Base-by-base conservation (phyloP, 2,329 filamentous ascomycete genomes). In the Karstenula rhodostoma region DNA sequence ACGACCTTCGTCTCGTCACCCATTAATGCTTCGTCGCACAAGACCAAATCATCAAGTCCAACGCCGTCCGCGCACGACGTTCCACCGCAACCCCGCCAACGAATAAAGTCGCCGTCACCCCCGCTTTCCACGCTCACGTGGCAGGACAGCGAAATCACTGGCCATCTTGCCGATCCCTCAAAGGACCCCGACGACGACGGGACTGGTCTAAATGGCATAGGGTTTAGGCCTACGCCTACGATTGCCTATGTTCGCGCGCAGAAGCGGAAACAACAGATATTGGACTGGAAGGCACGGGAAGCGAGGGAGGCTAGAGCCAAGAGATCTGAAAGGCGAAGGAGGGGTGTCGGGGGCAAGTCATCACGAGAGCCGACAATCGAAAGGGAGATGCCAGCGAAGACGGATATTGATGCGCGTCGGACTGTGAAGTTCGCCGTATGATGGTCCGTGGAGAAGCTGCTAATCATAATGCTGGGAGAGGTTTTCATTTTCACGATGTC, bases 91-190 rank as follows among this genome's bases (percentile, higher is more conserved):
- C 61, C 69, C 57, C 64, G 58, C 48, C 66, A 63, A 37, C 64
- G 61, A 29, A 71, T 67, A 8, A 70, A 62, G 64, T 74, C 74
- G 40, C 67, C 68, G 6, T 74, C 75, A 23, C 75, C 76, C 48
- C 68, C 75, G 29, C 69, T 65, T 51, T 67, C 75, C 9, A 68
- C 72, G 37, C 73, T 82, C 61, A 82, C 81, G 59, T 89, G 87
- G 87, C 83, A 84, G 67, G 84, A 87, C 64, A 80, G 81, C 40
- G 87, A 89, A 69, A 89, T 89, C 68, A 89, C 87, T 5, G 86
- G 86, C 15, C 85, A 88, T 67, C 72, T 81, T 33, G 78, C 77
- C 22, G 80, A 85, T 54, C 81, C 76, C 3, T 67, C 82, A 3
- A 80, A 77, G 4, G 84, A 87, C 56, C 84, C 84, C 7, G 83